These are phyloP conservation scores for Acacia crassicarpa DNA, from an alignment of 306 rosid genomes.

Conservation along the genomic window DNA sequence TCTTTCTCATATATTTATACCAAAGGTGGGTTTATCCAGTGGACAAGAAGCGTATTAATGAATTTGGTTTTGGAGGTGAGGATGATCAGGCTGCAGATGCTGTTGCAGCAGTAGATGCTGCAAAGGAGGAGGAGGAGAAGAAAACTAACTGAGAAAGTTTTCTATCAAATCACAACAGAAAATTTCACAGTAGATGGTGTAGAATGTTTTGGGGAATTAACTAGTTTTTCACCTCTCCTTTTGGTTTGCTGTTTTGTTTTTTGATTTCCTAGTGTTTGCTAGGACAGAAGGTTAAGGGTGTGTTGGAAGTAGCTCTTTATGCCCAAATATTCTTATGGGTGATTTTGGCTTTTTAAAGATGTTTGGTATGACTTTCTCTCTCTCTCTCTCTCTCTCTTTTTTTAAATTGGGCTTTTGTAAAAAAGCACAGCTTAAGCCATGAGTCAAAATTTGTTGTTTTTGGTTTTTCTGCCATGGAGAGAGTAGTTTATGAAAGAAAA, in stretches of 20 bases:
- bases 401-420: no score
- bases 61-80: slow-evolving; percentile 94
- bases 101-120: slow-evolving; percentile 34
- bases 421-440: no score
- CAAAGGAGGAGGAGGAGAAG: slow-evolving; percentile 82
- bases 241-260: slow-evolving; percentile 37
- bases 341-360: no score
- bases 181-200: slow-evolving; percentile 29
- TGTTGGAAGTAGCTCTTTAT: no score
- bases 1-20: slow-evolving; percentile 77
- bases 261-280: slow-evolving; percentile 21
- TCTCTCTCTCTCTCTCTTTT: no score
- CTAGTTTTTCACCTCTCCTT: slow-evolving; percentile 26
- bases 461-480: no score
- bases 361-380: no score
- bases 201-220: slow-evolving; percentile 31
- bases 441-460: no score
- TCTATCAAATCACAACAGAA: slow-evolving; percentile 14
- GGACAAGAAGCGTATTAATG: slow-evolving; percentile 89
- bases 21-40: slow-evolving; percentile 96
- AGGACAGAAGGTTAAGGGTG: slow-evolving; percentile 2
- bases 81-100: slow-evolving; percentile 53
- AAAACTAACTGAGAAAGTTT: slow-evolving; percentile 75
- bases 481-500: no score
- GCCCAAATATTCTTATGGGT: no score